These are phyloP conservation scores for Vanrija pseudolonga DNA, from an alignment of 1,284 basidiomycete genomes.

Conservation along the genomic window DNA sequence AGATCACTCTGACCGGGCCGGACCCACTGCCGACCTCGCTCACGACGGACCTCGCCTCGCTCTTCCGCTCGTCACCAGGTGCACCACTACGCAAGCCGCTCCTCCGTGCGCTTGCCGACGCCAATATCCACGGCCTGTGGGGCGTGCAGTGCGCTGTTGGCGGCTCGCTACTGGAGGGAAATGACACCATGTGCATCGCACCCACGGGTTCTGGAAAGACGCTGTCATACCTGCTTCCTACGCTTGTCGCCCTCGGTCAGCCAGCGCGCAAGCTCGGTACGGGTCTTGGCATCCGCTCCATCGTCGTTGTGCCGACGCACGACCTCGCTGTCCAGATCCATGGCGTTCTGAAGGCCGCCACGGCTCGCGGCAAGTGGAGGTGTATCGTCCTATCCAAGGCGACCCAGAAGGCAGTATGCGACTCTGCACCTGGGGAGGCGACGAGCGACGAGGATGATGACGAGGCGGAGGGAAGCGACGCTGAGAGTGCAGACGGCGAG, in stretches of 20 bases:
- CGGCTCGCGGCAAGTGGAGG: slow-evolving; percentile 77
- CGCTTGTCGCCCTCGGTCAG: slow-evolving; percentile 63
- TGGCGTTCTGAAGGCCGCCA: slow-evolving; percentile 64
- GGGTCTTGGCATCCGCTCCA: slow-evolving; percentile 65
- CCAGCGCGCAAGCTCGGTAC: slow-evolving; percentile 53
- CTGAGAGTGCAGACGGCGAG: neutral
- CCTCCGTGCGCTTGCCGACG: slow-evolving; percentile 19
- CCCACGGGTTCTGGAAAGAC: slow-evolving; percentile 96
- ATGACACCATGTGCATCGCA: slow-evolving; percentile 84
- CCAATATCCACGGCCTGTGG: slow-evolving; percentile 36
- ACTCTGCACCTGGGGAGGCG: slow-evolving; percentile 32
- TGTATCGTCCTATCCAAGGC: slow-evolving; percentile 80
- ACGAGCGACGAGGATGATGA: slow-evolving; percentile 13
- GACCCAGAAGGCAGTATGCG: slow-evolving; percentile 51
- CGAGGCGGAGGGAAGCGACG: slow-evolving; percentile 10
- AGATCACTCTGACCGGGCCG: slow-evolving; percentile 44
- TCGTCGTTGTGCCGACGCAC: slow-evolving; percentile 87
- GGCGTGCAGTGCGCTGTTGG: slow-evolving; percentile 42
- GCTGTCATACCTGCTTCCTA: slow-evolving; percentile 78
- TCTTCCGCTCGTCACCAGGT: slow-evolving; percentile 22
- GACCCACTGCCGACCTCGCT: slow-evolving; percentile 45
- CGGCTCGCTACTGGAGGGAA: slow-evolving; percentile 53
- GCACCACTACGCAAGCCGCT: slow-evolving; percentile 32
- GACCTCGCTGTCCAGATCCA: slow-evolving; percentile 97
- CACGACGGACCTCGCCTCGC: slow-evolving; percentile 37